These are phyloP conservation scores for Sporothrix inflata DNA, from an alignment of 2,329 filamentous ascomycete genomes.

Conservation along the genomic window DNA sequence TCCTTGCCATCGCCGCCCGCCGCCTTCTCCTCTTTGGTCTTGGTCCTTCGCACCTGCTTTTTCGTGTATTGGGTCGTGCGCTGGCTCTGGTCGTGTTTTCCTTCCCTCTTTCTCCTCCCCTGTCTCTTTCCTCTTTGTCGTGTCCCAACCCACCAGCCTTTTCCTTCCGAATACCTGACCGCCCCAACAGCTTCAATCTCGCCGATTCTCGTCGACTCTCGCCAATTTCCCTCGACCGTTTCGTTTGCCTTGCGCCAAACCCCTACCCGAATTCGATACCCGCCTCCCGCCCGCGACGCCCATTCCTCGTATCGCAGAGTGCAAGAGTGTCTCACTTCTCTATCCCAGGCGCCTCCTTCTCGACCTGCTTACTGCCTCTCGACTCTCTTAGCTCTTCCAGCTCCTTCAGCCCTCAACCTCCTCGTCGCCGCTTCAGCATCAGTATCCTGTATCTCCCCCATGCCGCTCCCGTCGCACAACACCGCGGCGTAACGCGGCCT, in stretches of 20 bases:
- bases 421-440: constrained; percentile 1
- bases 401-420: background rate
- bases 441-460: constrained; percentile 22
- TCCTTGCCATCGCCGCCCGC: constrained; percentile 23
- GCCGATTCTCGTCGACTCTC: constrained; percentile 1
- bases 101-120: constrained; percentile 2
- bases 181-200: background rate
- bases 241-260: background rate
- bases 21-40: constrained; percentile 19
- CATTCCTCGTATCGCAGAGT: background rate
- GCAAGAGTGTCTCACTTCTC: background rate
- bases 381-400: background rate
- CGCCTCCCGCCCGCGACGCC: background rate
- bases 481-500: constrained; percentile 32
- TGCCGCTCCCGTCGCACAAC: constrained; percentile 32
- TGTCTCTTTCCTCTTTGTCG: background rate
- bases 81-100: constrained; percentile 12
- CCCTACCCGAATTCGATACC: background rate
- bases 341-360: background rate
- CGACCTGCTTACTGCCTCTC: background rate
- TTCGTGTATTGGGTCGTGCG: constrained; percentile 11
- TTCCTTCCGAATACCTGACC: background rate
- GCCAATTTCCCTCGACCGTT: background rate
- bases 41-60: background rate
- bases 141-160: background rate